phyloP scores from a whole-genome alignment of 2,329 filamentous ascomycete genomes.

The Cladosporium phlei region DNA sequence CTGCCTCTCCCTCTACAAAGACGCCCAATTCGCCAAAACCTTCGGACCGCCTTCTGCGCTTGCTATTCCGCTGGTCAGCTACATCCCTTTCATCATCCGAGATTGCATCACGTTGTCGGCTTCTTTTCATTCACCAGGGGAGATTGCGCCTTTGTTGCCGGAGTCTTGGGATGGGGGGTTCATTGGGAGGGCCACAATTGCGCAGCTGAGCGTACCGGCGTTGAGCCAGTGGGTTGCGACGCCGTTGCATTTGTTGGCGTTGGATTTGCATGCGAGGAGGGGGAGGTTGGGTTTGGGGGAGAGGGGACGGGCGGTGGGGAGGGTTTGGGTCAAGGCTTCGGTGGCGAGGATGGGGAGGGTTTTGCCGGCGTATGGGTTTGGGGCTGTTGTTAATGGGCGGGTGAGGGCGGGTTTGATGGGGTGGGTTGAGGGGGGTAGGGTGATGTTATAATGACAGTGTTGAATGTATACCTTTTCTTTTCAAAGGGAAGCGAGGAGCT shows the following conservation, averaged over 20 bases:
- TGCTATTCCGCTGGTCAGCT: conserved; percentile 19
- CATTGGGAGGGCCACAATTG: conserved; percentile 16
- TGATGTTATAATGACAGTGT: too few species aligned
- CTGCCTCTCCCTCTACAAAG: conserved; percentile 21
- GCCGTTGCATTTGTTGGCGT: conserved; percentile 21
- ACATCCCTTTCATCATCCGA: conserved; percentile 19
- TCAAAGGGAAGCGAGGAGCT: not conserved
- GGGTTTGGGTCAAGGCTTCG: conserved; percentile 17
- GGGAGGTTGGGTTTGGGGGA: conserved; percentile 10
- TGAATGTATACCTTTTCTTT: too few species aligned
- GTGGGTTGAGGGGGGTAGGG: too few species aligned
- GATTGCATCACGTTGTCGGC: conserved; percentile 22
- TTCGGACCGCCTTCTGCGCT: conserved; percentile 17
- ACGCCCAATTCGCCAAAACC: conserved; percentile 19
- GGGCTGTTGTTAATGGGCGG: conserved; percentile 18
- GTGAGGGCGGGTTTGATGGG: conserved; percentile 1
- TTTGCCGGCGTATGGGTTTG: conserved; percentile 21
- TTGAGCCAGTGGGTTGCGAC: conserved; percentile 21
- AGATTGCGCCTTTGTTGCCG: conserved; percentile 17
- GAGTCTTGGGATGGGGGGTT: conserved; percentile 15
- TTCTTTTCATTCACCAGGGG: conserved; percentile 19
- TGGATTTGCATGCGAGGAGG: conserved; percentile 21
- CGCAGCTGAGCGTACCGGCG: conserved; percentile 19
- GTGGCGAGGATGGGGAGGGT: conserved; percentile 20
- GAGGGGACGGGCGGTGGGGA: conserved; percentile 12